Evolutionary conservation across 2,329 filamentous ascomycete genomes (phyloP).

Genomic region (Fusarium luffae): DNA sequence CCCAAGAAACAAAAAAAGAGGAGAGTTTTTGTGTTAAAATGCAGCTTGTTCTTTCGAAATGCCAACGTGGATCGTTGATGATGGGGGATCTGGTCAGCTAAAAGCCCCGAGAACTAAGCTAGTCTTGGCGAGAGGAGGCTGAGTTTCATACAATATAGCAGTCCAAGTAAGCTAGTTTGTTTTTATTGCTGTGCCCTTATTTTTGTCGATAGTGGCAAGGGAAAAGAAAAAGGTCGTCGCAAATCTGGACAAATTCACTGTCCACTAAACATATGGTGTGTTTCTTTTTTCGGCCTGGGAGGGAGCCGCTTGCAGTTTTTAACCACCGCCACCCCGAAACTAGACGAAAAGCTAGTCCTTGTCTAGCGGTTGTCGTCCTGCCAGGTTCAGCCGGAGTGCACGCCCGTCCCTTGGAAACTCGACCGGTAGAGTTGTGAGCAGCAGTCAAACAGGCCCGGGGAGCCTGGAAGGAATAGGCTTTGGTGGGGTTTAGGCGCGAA

Average conservation of each 20-base stretch:
- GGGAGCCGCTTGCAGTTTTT: slow-evolving; percentile 41
- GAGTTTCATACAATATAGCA: slow-evolving; percentile 27
- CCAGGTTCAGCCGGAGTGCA: slow-evolving; percentile 26
- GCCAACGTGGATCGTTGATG: slow-evolving; percentile 5
- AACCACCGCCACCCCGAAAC: slow-evolving; percentile 36
- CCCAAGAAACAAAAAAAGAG: slow-evolving; percentile 16
- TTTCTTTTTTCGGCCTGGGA: slow-evolving; percentile 39
- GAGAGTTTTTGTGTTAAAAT: slow-evolving; percentile 37
- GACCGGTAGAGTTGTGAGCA: slow-evolving; percentile 1
- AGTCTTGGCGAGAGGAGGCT: slow-evolving; percentile 35
- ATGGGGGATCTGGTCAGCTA: slow-evolving; percentile 24
- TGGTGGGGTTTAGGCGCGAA: slow-evolving; percentile 31
- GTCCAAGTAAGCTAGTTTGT: slow-evolving; percentile 8
- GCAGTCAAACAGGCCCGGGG: slow-evolving; percentile 9
- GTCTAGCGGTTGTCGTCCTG: slow-evolving; percentile 33
- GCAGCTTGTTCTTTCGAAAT: slow-evolving; percentile 9
- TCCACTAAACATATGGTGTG: slow-evolving; percentile 17
- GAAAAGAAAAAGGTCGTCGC: slow-evolving; percentile 10
- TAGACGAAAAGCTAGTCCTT: slow-evolving; percentile 17
- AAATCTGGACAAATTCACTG: slow-evolving; percentile 25
- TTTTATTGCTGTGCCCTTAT: slow-evolving; percentile 13
- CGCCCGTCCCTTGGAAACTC: slow-evolving; percentile 13
- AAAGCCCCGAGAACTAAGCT: slow-evolving; percentile 32
- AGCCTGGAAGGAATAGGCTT: slow-evolving; percentile 20
- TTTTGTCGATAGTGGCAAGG: slow-evolving; percentile 34